phyloP scores from a whole-genome alignment of 441 rosid genomes.

The Syzygium malaccense region DNA sequence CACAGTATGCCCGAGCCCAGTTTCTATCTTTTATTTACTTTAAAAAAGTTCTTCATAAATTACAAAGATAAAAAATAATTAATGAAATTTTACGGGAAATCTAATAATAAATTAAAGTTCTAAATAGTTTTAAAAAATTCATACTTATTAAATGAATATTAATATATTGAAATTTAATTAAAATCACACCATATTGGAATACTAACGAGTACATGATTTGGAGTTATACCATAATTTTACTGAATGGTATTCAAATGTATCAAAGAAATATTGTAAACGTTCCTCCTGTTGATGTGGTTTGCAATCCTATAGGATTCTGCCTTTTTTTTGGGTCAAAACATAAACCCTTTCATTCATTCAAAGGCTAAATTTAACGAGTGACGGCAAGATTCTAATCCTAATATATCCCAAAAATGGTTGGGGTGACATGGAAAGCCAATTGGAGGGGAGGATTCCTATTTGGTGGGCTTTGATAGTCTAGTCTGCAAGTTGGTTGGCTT shows the following conservation, averaged over 20 bases:
- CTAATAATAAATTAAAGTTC: accelerated
- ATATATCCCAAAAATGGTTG: neutral
- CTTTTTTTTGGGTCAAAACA: no score
- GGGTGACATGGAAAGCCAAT: no score
- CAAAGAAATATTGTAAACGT: neutral
- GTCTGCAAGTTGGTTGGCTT: neutral
- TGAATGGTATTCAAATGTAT: neutral
- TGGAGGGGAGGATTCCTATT: no score
- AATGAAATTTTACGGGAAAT: neutral
- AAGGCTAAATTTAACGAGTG: neutral
- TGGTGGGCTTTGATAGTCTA: neutral
- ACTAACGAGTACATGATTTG: accelerated
- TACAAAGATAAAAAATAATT: neutral
- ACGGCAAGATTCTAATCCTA: neutral
- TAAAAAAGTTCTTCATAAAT: neutral
- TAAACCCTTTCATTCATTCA: neutral
- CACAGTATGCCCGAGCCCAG: neutral
- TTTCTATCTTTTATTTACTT: neutral
- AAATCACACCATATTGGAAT: neutral
- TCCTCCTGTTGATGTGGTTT: neutral
- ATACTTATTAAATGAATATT: neutral
- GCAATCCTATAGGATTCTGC: neutral
- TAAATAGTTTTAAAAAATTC: no score
- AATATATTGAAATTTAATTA: neutral
- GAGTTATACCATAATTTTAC: neutral